A percentile compares a stretch with the other conserved stretches of the same genome.
phyloP scores from a whole-genome alignment of 169 alveolate species.

The Plasmodium vivax region DNA sequence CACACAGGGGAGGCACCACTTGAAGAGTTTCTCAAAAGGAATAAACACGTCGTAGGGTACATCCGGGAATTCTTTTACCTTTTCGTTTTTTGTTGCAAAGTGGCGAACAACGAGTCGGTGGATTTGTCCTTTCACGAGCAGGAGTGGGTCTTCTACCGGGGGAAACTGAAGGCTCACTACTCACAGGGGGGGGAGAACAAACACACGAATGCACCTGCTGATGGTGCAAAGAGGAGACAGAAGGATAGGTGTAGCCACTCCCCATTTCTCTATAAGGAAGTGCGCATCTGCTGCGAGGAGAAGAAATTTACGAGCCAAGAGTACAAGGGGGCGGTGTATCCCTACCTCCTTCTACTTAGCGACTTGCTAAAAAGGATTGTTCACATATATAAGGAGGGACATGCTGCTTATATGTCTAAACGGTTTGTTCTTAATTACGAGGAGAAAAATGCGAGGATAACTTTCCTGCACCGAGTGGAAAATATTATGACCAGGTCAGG shows the following conservation, averaged over 20 bases:
- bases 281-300: conserved; percentile 19
- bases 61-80: conserved; percentile 57
- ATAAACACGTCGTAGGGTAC: not conserved
- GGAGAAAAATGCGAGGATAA: not conserved
- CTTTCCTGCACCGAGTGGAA: conserved; percentile 25
- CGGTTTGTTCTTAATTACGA: conserved; percentile 15
- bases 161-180: conserved; percentile 16
- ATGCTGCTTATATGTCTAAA: not conserved
- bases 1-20: not conserved
- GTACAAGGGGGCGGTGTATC: conserved; percentile 23
- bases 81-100: conserved; percentile 26
- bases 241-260: not conserved
- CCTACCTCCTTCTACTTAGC: conserved; percentile 40
- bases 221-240: not conserved
- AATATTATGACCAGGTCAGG: conserved; percentile 69
- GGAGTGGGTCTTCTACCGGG: conserved; percentile 3
- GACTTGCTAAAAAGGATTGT: conserved; percentile 33
- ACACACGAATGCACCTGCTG: not conserved
- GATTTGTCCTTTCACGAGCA: conserved; percentile 21
- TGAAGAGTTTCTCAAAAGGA: conserved; percentile 16
- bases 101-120: not conserved
- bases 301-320: conserved; percentile 21
- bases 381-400: conserved; percentile 20
- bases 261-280: conserved; percentile 48
- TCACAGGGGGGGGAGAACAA: conserved; percentile 1